Percentiles rank a stretch among this genome's conserved stretches.
Conservation (phyloP, 768 basidiomycete species). For the Tulasnella sp. region DNA sequence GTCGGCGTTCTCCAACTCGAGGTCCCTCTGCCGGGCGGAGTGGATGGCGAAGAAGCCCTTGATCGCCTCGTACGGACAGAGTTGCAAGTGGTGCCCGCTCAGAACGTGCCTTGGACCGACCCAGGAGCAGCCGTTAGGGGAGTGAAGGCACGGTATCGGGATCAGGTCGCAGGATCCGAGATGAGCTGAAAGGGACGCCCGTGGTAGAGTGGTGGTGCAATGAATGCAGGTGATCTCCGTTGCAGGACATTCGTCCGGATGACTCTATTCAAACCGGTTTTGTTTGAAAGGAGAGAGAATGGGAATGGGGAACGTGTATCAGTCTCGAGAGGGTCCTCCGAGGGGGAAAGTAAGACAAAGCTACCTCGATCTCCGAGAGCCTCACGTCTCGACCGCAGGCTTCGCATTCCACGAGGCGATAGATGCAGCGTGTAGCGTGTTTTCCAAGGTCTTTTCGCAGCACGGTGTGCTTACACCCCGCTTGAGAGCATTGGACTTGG, state of each 20-base stretch:
- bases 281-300: not conserved
- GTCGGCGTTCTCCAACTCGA: constrained; percentile 44
- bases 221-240: constrained; percentile 29
- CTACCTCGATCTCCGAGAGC: constrained; percentile 30
- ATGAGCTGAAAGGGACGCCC: constrained; percentile 29
- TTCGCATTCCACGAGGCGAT: constrained; percentile 28
- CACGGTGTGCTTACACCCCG: constrained; percentile 34
- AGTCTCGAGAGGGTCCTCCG: not conserved
- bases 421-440: constrained; percentile 30
- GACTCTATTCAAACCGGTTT: constrained; percentile 27
- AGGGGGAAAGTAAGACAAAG: not conserved
- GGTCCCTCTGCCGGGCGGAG: constrained; percentile 18
- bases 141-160: constrained; percentile 35
- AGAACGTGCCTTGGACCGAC: constrained; percentile 33
- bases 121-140: constrained; percentile 43
- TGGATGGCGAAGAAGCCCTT: constrained; percentile 46
- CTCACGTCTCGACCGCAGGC: constrained; percentile 28
- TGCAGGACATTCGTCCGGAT: constrained; percentile 31
- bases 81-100: constrained; percentile 27
- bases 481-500: constrained; percentile 39
- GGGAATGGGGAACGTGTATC: not conserved
- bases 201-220: constrained; percentile 30
- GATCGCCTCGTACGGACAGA: constrained; percentile 49
- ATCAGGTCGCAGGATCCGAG: constrained; percentile 29
- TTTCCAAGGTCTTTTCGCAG: constrained; percentile 37